These are phyloP conservation scores for Usnea hakonensis DNA, from an alignment of 495 filamentous ascomycete genomes.

Conservation along the genomic window DNA sequence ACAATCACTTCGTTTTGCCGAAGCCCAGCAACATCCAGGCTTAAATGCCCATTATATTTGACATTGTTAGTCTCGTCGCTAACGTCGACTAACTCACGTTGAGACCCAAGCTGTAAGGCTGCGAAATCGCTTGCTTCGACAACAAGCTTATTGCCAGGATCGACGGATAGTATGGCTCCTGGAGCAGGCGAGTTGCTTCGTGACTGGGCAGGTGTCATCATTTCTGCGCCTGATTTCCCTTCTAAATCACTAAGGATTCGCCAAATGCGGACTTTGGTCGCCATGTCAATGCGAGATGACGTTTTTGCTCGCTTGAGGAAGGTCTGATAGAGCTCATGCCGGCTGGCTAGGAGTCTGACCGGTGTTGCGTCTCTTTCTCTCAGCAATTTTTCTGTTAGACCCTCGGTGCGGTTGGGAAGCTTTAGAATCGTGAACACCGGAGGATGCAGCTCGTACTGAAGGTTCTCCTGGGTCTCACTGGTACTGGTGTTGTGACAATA, in stretches of 20 bases:
- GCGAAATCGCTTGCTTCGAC: constrained; percentile 67
- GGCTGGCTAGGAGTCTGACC: constrained; percentile 57
- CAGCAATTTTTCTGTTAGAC: constrained; percentile 50
- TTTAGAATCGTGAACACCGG: constrained; percentile 83
- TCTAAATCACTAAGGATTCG: constrained; percentile 49
- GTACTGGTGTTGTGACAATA: constrained; percentile 67
- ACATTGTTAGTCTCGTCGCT: constrained; percentile 65
- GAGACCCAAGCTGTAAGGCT: constrained; percentile 54
- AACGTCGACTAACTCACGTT: constrained; percentile 61
- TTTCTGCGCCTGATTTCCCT: constrained; percentile 35
- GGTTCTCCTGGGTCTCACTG: constrained; percentile 47
- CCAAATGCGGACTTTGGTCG: constrained; percentile 75
- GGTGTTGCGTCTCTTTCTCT: constrained; percentile 48
- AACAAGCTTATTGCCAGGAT: constrained; percentile 56
- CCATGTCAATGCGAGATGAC: constrained; percentile 51
- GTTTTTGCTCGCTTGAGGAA: constrained; percentile 70
- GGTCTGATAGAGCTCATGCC: constrained; percentile 54
- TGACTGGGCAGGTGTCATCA: constrained; percentile 52
- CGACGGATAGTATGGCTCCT: constrained; percentile 35
- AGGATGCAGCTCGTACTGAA: constrained; percentile 78
- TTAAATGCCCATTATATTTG: constrained; percentile 70
- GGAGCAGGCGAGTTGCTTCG: constrained; percentile 46
- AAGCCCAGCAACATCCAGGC: constrained; percentile 55
- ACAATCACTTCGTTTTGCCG: constrained; percentile 61
- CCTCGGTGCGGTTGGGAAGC: constrained; percentile 48